Evolutionary conservation across 2,329 filamentous ascomycete species (phyloP).

Genomic region (Fusarium liriodendri): DNA sequence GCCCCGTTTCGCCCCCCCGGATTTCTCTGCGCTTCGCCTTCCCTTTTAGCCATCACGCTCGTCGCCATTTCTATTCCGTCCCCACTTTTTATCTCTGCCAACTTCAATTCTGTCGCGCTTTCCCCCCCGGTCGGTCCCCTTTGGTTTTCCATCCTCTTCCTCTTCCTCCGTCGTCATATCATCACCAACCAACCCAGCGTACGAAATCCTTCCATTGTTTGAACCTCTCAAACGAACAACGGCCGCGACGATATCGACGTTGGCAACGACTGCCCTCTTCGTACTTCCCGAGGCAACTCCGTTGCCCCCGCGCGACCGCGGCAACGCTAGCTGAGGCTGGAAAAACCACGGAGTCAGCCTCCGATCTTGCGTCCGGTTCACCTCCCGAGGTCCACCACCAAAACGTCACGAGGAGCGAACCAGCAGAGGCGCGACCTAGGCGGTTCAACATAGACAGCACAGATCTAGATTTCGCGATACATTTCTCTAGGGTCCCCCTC

Average conservation of each 20-base stretch:
- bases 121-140: conserved; percentile 22
- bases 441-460: conserved; percentile 7
- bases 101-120: conserved; percentile 25
- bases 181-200: conserved; percentile 2
- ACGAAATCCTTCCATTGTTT: neutral
- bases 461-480: conserved; percentile 21
- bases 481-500: conserved; percentile 3
- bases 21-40: conserved; percentile 39
- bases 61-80: neutral
- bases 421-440: conserved; percentile 4
- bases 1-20: conserved; percentile 38
- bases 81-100: conserved; percentile 32
- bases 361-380: conserved; percentile 37
- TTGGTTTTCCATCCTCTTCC: conserved; percentile 14
- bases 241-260: neutral
- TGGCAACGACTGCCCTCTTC: conserved; percentile 13
- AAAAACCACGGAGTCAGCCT: conserved; percentile 37
- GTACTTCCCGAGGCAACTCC: conserved; percentile 37
- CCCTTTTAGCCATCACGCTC: conserved; percentile 18
- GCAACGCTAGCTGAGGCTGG: conserved; percentile 37
- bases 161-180: conserved; percentile 1
- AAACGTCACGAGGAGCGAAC: conserved; percentile 32
- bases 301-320: conserved; percentile 31
- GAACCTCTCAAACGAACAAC: neutral
- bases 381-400: conserved; percentile 34